phyloP scores from a whole-genome alignment of 2,329 filamentous ascomycete genomes.

The Westerdykella aurantiaca region DNA sequence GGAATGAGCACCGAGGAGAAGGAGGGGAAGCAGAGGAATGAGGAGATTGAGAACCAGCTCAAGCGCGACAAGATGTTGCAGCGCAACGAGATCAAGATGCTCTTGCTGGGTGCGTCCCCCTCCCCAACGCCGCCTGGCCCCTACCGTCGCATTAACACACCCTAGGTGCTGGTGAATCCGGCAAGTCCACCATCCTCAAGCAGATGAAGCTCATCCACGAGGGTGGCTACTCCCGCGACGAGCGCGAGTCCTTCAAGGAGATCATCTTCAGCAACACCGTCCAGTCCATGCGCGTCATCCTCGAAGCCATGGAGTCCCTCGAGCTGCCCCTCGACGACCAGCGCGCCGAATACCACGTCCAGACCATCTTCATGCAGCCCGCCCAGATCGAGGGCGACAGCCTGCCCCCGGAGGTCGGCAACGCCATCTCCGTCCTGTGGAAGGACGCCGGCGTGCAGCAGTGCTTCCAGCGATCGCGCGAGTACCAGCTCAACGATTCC shows the following conservation, averaged over 20 bases:
- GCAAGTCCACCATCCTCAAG: constrained; percentile 90
- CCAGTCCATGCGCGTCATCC: constrained; percentile 64
- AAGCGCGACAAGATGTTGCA: constrained; percentile 99
- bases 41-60: constrained; percentile 99
- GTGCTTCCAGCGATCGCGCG: constrained; percentile 90
- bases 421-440: constrained; percentile 88
- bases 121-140: constrained; percentile 5
- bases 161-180: constrained; percentile 91
- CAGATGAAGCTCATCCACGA: constrained; percentile 99
- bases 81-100: constrained; percentile 99
- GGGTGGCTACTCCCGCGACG: constrained; percentile 93
- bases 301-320: constrained; percentile 63
- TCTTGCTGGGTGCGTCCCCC: constrained; percentile 75
- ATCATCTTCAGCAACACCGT: constrained; percentile 69
- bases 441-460: constrained; percentile 88
- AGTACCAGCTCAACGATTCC: constrained; percentile 95
- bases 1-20: constrained; percentile 99
- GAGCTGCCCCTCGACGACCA: constrained; percentile 83
- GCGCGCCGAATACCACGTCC: constrained; percentile 92
- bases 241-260: constrained; percentile 64
- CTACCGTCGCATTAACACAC: constrained; percentile 23
- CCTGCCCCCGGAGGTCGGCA: constrained; percentile 87
- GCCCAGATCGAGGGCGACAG: constrained; percentile 94
- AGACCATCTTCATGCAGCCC: constrained; percentile 98
- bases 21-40: constrained; percentile 99